Evolutionary conservation across 768 basidiomycete genomes (phyloP).

Genomic region (Suillus plorans): DNA sequence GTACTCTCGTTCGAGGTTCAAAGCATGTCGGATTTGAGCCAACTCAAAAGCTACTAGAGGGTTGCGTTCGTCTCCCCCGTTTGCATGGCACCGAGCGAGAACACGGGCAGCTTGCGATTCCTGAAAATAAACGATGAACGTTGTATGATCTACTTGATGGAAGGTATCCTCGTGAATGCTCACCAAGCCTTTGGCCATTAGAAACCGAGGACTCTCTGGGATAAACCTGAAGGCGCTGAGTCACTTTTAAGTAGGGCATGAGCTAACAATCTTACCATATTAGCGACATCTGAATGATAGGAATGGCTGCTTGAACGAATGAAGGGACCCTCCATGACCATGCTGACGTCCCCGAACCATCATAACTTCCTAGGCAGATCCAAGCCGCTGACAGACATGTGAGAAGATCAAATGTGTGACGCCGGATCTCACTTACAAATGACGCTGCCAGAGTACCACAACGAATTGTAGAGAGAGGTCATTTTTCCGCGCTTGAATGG

Average conservation of each 20-base stretch:
- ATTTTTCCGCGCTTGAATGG: slow-evolving; percentile 47
- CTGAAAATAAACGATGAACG: slow-evolving; percentile 22
- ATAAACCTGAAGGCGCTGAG: slow-evolving; percentile 44
- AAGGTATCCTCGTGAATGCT: slow-evolving; percentile 16
- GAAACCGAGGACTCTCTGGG: slow-evolving; percentile 68
- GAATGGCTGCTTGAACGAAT: slow-evolving; percentile 58
- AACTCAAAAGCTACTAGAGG: slow-evolving; percentile 52
- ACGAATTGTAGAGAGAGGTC: slow-evolving; percentile 66
- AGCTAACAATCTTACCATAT: slow-evolving; percentile 43
- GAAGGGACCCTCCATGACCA: slow-evolving; percentile 72
- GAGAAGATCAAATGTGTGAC: not conserved
- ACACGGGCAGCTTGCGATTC: slow-evolving; percentile 59
- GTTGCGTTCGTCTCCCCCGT: slow-evolving; percentile 56
- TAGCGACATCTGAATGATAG: slow-evolving; percentile 52
- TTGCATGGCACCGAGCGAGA: slow-evolving; percentile 70
- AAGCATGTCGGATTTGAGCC: slow-evolving; percentile 69
- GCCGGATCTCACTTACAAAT: slow-evolving; percentile 32
- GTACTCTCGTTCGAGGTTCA: slow-evolving; percentile 60
- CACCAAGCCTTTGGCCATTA: slow-evolving; percentile 61
- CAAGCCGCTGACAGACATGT: slow-evolving; percentile 37
- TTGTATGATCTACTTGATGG: not conserved
- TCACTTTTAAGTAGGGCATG: not conserved
- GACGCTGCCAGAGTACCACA: slow-evolving; percentile 76
- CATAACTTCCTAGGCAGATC: slow-evolving; percentile 45
- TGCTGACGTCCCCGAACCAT: slow-evolving; percentile 32